A percentile compares a stretch with the other conserved stretches of the same genome.
Conservation (phyloP, 1,284 basidiomycete species). For the Pseudozyma flocculosa region DNA sequence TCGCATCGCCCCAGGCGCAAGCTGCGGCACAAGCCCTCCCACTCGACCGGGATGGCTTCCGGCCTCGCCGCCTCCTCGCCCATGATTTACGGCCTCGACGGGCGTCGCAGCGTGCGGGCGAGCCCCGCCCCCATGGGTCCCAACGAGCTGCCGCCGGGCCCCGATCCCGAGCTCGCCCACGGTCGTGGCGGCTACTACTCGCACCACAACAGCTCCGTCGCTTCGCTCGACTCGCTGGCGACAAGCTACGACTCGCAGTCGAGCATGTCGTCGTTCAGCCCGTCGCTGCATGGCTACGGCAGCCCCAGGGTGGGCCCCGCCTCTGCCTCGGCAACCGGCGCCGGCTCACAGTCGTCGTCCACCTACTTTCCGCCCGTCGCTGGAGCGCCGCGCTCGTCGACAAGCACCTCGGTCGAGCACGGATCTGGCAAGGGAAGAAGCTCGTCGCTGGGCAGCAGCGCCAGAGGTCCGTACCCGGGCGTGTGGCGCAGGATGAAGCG, state of each 20-base stretch:
- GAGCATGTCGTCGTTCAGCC: slow-evolving; percentile 31
- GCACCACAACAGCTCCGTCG: slow-evolving; percentile 44
- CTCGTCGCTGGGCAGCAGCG: too few species aligned
- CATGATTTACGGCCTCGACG: slow-evolving; percentile 16
- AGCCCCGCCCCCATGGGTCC: slow-evolving; percentile 36
- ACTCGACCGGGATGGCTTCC: not conserved
- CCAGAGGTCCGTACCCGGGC: slow-evolving; percentile 54
- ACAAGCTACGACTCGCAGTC: slow-evolving; percentile 53
- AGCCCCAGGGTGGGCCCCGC: slow-evolving; percentile 21
- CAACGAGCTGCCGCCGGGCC: slow-evolving; percentile 14
- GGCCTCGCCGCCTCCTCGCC: slow-evolving; percentile 18
- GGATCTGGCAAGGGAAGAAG: too few species aligned
- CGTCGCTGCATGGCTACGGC: slow-evolving; percentile 11
- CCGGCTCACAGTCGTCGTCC: slow-evolving; percentile 4
- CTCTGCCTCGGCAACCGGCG: slow-evolving; percentile 15
- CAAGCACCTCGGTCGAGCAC: slow-evolving; percentile 9
- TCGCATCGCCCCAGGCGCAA: slow-evolving; percentile 45
- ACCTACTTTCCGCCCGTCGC: slow-evolving; percentile 26
- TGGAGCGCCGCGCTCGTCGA: too few species aligned
- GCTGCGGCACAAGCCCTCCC: slow-evolving; percentile 16
- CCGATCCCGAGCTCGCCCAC: slow-evolving; percentile 7
- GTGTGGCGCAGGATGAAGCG: slow-evolving; percentile 56
- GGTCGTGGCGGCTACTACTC: slow-evolving; percentile 9
- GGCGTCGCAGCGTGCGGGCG: slow-evolving; percentile 23
- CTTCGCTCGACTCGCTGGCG: slow-evolving; percentile 55